Percentiles rank a stretch among this genome's conserved stretches.
These are phyloP conservation scores for Aspergillus sp. DNA, from an alignment of 2,329 filamentous ascomycete species.

Conservation along the genomic window DNA sequence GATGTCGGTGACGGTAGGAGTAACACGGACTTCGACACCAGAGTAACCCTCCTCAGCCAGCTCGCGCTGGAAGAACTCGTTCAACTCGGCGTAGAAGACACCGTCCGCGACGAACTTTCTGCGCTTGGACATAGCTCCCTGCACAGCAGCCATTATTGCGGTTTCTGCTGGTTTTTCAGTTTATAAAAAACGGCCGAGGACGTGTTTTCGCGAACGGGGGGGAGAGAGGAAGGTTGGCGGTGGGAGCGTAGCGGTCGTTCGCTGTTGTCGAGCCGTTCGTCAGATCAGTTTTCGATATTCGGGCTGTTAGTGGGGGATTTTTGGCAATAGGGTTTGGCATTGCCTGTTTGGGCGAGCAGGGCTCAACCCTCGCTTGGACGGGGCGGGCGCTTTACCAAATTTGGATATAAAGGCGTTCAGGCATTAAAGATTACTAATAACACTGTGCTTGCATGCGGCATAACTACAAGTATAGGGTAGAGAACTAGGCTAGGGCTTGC, in stretches of 20 bases:
- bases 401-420: conserved; percentile 3
- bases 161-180: conserved; percentile 26
- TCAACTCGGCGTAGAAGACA: conserved; percentile 99
- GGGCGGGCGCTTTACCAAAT: conserved; percentile 15
- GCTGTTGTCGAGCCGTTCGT: conserved; percentile 21
- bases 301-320: conserved; percentile 35
- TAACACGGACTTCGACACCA: conserved; percentile 98
- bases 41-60: conserved; percentile 99
- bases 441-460: background rate
- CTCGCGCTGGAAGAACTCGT: conserved; percentile 99
- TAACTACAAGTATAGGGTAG: too few species aligned
- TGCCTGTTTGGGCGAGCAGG: conserved; percentile 27
- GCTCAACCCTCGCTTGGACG: conserved; percentile 33
- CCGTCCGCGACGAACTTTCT: conserved; percentile 85
- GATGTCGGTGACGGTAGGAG: conserved; percentile 99
- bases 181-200: conserved; percentile 26
- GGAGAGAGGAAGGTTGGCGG: conserved; percentile 15
- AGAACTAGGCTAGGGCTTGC: too few species aligned
- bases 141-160: conserved; percentile 44
- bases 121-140: conserved; percentile 46
- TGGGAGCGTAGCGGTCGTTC: conserved; percentile 21
- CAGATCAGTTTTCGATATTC: conserved; percentile 25
- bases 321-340: conserved; percentile 24
- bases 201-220: conserved; percentile 1
- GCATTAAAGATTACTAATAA: conserved; percentile 2